A percentile compares a stretch with the other conserved stretches of the same genome.
phyloP scores from a whole-genome alignment of 2,329 filamentous ascomycete genomes.

The Penicillium corylophilum region DNA sequence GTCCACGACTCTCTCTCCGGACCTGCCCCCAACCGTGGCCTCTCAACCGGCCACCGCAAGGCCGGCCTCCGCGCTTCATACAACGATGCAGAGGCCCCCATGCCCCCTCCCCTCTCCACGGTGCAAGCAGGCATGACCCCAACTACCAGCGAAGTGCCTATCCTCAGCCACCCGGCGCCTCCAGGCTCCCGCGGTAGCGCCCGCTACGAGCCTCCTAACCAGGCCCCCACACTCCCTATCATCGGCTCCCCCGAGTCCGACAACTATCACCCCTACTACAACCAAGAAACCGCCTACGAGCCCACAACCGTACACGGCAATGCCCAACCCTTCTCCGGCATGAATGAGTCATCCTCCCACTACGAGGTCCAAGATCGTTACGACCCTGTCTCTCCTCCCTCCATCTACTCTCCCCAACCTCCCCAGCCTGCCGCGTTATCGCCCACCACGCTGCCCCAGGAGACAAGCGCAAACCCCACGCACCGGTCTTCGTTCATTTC shows the following conservation, averaged over 20 bases:
- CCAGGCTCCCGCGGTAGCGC: constrained; percentile 20
- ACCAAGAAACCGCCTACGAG: constrained; percentile 15
- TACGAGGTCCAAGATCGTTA: constrained; percentile 43
- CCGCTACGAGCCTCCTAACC: constrained; percentile 20
- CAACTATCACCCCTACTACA: constrained; percentile 18
- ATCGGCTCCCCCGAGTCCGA: constrained; percentile 15
- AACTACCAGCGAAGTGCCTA: constrained; percentile 26
- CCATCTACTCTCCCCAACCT: constrained; percentile 56
- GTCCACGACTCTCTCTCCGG: constrained; percentile 7
- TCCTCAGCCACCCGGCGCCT: constrained; percentile 27
- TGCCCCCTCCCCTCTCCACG: constrained; percentile 16
- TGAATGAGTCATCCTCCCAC: constrained; percentile 11
- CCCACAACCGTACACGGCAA: constrained; percentile 8
- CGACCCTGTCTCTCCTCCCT: constrained; percentile 74
- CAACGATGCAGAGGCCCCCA: constrained; percentile 7
- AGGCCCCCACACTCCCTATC: constrained; percentile 10
- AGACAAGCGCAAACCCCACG: too few relatives aligned
- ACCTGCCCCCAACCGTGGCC: constrained; percentile 35
- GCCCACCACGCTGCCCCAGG: not conserved
- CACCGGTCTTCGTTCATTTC: constrained; percentile 12
- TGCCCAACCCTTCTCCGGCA: constrained; percentile 66
- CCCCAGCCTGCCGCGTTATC: not conserved
- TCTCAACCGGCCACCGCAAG: constrained; percentile 43
- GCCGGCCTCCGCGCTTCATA: constrained; percentile 21
- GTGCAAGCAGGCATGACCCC: constrained; percentile 20